A percentile compares a stretch with the other conserved stretches of the same genome.
Evolutionary conservation across 495 filamentous ascomycete species (phyloP).

Genomic region (Aspergillus nanangensis): DNA sequence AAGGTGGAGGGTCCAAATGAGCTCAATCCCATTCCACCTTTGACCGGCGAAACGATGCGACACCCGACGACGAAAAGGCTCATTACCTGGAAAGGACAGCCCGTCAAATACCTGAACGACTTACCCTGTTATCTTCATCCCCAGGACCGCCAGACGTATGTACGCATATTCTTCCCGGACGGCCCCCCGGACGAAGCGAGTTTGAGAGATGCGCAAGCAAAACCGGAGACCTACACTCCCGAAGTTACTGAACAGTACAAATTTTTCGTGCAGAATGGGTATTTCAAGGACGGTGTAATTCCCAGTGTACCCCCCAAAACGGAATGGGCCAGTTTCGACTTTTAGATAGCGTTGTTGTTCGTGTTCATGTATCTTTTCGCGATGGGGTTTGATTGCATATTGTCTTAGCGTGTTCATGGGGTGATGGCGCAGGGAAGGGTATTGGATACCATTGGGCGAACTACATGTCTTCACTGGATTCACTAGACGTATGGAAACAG

Average conservation of each 20-base stretch:
- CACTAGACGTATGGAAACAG: no score
- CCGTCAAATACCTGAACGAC: slow-evolving; percentile 48
- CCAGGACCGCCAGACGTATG: slow-evolving; percentile 41
- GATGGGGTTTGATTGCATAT: no score
- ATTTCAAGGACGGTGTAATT: slow-evolving; percentile 59
- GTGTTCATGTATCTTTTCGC: no score
- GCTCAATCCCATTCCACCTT: slow-evolving; percentile 32
- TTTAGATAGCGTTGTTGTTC: no score
- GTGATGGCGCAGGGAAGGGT: no score
- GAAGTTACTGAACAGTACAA: slow-evolving; percentile 55
- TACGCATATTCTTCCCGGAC: slow-evolving; percentile 64
- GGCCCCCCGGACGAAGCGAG: slow-evolving; percentile 56
- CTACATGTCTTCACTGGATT: no score
- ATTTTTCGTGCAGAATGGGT: slow-evolving; percentile 54
- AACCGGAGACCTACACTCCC: slow-evolving; percentile 37
- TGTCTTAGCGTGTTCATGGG: background rate
- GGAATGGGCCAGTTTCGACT: slow-evolving; percentile 70
- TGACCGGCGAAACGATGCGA: slow-evolving; percentile 34
- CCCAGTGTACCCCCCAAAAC: slow-evolving; percentile 68
- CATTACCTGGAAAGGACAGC: slow-evolving; percentile 49
- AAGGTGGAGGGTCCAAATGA: slow-evolving; percentile 25
- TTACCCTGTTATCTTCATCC: slow-evolving; percentile 47
- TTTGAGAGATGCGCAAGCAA: slow-evolving; percentile 33
- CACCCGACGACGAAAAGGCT: slow-evolving; percentile 34
- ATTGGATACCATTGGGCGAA: no score